These are phyloP conservation scores for Aspergillus olivimuriae DNA, from an alignment of 495 filamentous ascomycete genomes.

Conservation along the genomic window DNA sequence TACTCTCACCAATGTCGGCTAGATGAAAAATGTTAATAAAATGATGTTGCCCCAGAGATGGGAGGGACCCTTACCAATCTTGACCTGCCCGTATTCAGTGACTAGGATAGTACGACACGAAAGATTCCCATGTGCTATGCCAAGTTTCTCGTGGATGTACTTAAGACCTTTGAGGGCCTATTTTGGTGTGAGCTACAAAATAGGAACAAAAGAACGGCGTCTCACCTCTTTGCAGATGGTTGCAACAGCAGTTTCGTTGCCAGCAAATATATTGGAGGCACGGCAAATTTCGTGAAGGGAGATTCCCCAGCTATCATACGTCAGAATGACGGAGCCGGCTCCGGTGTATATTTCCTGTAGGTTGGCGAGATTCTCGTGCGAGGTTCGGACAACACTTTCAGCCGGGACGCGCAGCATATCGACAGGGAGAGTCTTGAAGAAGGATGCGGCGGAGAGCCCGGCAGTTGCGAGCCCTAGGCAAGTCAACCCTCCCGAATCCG, in stretches of 20 bases:
- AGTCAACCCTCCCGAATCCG: constrained; percentile 1
- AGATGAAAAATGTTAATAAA: too few species aligned
- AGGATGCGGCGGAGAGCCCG: background rate
- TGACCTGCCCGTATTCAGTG: constrained; percentile 3
- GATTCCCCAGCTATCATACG: constrained; percentile 7
- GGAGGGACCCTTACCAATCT: constrained; percentile 12
- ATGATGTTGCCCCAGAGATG: too few species aligned
- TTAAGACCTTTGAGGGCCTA: constrained; percentile 2
- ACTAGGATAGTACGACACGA: constrained; percentile 6
- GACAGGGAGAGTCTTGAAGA: constrained; percentile 5
- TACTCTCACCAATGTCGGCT: too few species aligned
- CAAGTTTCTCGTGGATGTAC: constrained; percentile 8
- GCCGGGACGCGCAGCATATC: constrained; percentile 1
- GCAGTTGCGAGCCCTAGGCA: constrained; percentile 4
- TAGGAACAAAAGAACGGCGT: too few species aligned
- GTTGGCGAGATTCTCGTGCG: constrained; percentile 8
- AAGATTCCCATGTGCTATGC: constrained; percentile 6
- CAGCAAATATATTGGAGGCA: constrained; percentile 4
- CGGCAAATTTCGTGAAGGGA: constrained; percentile 4
- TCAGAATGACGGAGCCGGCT: constrained; percentile 1
- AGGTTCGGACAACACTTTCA: constrained; percentile 3
- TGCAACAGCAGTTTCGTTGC: constrained; percentile 4
- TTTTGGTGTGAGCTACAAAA: background rate
- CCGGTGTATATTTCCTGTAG: constrained; percentile 6
- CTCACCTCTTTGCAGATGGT: constrained; percentile 7